Evolutionary conservation across 495 filamentous ascomycete species (phyloP).

Genomic region (Annulohypoxylon moriforme): DNA sequence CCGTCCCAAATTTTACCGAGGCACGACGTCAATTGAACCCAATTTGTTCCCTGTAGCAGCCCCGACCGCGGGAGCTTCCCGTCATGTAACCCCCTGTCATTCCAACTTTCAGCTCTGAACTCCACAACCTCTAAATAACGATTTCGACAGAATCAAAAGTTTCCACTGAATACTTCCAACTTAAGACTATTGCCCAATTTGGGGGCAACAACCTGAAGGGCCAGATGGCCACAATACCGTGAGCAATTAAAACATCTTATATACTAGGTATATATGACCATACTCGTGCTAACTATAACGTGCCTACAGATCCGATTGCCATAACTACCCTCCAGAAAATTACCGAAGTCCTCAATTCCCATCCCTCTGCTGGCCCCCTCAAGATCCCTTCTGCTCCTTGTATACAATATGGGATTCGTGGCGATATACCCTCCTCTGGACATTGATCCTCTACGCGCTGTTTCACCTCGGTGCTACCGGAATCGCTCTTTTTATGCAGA

Average conservation of each 20-base stretch:
- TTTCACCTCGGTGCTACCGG: slow-evolving; percentile 76
- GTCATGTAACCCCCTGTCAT: slow-evolving; percentile 19
- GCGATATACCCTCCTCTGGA: slow-evolving; percentile 94
- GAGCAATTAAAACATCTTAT: not conserved
- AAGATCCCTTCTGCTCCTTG: slow-evolving; percentile 72
- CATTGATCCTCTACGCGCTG: slow-evolving; percentile 73
- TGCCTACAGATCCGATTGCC: slow-evolving; percentile 43
- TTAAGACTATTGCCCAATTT: slow-evolving; percentile 1
- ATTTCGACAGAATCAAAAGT: not conserved
- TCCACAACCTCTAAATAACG: slow-evolving; percentile 18
- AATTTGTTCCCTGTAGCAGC: slow-evolving; percentile 1
- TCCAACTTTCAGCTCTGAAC: slow-evolving; percentile 22
- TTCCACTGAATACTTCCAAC: not conserved
- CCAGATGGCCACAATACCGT: slow-evolving; percentile 43
- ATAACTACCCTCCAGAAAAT: slow-evolving; percentile 67
- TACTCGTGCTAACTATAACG: slow-evolving; percentile 30
- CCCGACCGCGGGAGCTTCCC: slow-evolving; percentile 25
- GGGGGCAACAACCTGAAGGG: slow-evolving; percentile 12
- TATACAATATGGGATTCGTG: slow-evolving; percentile 85
- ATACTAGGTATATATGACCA: not conserved
- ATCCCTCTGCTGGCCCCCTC: slow-evolving; percentile 66
- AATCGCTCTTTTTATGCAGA: slow-evolving; percentile 79
- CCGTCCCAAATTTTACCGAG: slow-evolving; percentile 33
- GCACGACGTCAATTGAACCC: slow-evolving; percentile 26
- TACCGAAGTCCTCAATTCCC: slow-evolving; percentile 85